phyloP scores from a whole-genome alignment of 768 basidiomycete genomes.

The Sporobolomyces phaffii region DNA sequence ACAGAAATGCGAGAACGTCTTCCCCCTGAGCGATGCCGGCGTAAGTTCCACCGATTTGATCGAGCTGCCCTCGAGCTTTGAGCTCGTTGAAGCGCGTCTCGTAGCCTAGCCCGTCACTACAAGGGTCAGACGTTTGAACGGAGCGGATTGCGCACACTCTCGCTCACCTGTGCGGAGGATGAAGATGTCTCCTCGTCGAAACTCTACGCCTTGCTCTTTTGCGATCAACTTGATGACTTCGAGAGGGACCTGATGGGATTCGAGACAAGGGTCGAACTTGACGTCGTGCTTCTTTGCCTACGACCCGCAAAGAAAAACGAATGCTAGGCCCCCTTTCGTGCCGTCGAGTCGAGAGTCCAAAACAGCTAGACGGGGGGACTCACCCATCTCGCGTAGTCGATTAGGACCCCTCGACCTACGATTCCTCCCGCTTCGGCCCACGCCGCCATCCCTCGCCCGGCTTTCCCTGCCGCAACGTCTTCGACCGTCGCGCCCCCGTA shows the following conservation, averaged over 20 bases:
- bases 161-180: slow-evolving; percentile 20
- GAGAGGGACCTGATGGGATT: neutral
- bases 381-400: slow-evolving; percentile 36
- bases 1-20: slow-evolving; percentile 7
- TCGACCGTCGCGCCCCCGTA: slow-evolving; percentile 11
- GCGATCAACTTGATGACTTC: slow-evolving; percentile 20
- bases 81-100: neutral
- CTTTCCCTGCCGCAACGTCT: neutral
- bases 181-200: slow-evolving; percentile 34
- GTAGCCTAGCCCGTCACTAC: neutral
- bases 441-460: neutral
- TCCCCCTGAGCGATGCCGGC: slow-evolving; percentile 1
- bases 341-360: neutral
- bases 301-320: no score
- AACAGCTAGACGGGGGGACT: neutral
- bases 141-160: no score
- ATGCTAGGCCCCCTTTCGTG: no score
- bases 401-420: slow-evolving; percentile 30
- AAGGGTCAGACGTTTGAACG: no score
- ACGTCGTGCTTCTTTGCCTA: slow-evolving; percentile 11
- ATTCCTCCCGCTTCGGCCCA: slow-evolving; percentile 31
- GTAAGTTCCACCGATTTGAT: neutral
- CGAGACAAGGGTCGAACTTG: slow-evolving; percentile 8
- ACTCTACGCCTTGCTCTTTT: slow-evolving; percentile 10
- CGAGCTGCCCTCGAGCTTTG: neutral